A percentile compares a stretch with the other conserved stretches of the same genome.
phyloP scores from a whole-genome alignment of 495 filamentous ascomycete genomes.

The Xylaria scruposa region DNA sequence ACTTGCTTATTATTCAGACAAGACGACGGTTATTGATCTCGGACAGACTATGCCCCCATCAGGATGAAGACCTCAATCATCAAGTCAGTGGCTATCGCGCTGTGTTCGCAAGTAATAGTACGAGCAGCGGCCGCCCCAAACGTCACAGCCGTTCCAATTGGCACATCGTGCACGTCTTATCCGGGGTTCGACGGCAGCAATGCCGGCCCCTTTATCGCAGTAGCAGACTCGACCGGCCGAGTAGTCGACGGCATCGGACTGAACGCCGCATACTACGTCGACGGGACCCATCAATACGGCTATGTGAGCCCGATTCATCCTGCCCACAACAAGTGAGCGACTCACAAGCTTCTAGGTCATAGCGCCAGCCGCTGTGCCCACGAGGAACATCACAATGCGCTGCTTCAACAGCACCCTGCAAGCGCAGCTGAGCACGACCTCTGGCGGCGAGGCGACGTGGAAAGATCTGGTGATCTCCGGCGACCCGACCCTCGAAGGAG shows the following conservation, averaged over 20 bases:
- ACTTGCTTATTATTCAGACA: neutral
- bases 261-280: constrained; percentile 16
- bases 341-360: constrained; percentile 9
- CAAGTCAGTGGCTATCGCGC: neutral
- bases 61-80: neutral
- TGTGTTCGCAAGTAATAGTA: neutral
- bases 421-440: neutral
- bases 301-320: constrained; percentile 19
- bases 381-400: constrained; percentile 12
- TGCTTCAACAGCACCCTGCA: constrained; percentile 18
- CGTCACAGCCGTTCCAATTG: constrained; percentile 13
- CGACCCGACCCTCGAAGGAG: constrained; percentile 20
- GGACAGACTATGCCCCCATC: neutral
- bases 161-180: constrained; percentile 10
- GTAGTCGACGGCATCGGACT: constrained; percentile 17
- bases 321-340: neutral
- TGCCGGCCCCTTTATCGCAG: constrained; percentile 11
- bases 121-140: neutral
- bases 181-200: constrained; percentile 13
- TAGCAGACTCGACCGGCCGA: constrained; percentile 17
- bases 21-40: neutral
- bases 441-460: constrained; percentile 15
- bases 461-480: constrained; percentile 18
- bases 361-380: neutral
- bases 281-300: constrained; percentile 4